These are phyloP conservation scores for Leptographium procerum DNA, from an alignment of 2,329 filamentous ascomycete species.

Conservation along the genomic window DNA sequence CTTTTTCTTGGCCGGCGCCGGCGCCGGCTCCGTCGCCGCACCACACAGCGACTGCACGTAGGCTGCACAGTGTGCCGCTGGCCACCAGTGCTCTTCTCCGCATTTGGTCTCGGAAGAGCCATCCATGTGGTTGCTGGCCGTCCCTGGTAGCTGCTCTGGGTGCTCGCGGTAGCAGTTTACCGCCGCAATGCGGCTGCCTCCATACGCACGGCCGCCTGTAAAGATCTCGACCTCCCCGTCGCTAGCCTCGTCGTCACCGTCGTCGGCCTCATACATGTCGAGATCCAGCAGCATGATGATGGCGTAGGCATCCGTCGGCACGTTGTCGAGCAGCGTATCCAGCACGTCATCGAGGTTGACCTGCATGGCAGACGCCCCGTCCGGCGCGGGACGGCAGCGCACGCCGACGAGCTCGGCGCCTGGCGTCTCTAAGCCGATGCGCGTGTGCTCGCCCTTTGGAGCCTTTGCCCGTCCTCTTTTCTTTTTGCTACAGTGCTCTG, in stretches of 20 bases:
- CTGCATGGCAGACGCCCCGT: slow-evolving; percentile 35
- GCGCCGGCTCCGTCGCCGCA: too few species aligned
- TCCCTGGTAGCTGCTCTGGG: slow-evolving; percentile 27
- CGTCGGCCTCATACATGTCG: slow-evolving; percentile 47
- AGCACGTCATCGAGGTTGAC: slow-evolving; percentile 51
- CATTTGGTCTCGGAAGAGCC: too few species aligned
- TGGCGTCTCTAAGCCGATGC: slow-evolving; percentile 33
- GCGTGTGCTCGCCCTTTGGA: slow-evolving; percentile 15
- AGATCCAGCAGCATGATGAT: slow-evolving; percentile 45
- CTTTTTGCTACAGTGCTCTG: slow-evolving; percentile 12
- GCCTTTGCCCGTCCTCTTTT: too few species aligned
- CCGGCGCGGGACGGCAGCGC: slow-evolving; percentile 34
- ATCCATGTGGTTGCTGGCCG: too few species aligned
- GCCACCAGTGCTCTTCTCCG: slow-evolving; percentile 55
- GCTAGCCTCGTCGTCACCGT: slow-evolving; percentile 41
- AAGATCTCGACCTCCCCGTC: slow-evolving; percentile 49
- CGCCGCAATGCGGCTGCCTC: slow-evolving; percentile 48
- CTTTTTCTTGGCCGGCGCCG: too few species aligned
- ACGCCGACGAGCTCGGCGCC: slow-evolving; percentile 35
- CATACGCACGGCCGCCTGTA: slow-evolving; percentile 55
- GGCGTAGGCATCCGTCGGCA: slow-evolving; percentile 48
- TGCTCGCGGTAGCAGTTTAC: slow-evolving; percentile 53
- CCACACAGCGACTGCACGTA: slow-evolving; percentile 35
- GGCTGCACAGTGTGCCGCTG: slow-evolving; percentile 45
- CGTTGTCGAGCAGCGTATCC: slow-evolving; percentile 39